Conservation (phyloP, 192 early-diverging fungal species). For the Coemansia sp. region DNA sequence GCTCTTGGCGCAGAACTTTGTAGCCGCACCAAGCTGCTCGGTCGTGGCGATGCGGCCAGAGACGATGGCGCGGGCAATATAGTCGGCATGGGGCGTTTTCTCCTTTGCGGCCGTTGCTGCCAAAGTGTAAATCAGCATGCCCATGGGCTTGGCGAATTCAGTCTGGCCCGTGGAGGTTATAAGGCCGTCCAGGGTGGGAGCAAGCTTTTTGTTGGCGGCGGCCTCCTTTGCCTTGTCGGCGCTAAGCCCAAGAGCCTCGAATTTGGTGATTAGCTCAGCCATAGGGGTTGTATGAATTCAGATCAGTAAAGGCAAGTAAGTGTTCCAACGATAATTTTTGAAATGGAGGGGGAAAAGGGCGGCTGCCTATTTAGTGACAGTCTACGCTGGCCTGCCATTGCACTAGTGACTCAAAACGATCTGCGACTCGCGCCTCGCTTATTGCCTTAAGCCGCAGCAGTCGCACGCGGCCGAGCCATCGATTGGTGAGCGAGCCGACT, state of each 20-base stretch:
- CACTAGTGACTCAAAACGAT: not conserved
- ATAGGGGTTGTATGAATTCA: conserved; percentile 9
- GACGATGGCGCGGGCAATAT: conserved; percentile 81
- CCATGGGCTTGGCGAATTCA: conserved; percentile 71
- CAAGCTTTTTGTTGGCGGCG: conserved; percentile 94
- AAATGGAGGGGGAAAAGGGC: too few relatives aligned
- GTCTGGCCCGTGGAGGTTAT: conserved; percentile 68
- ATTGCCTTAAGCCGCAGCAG: too few relatives aligned
- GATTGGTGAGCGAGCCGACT: not conserved
- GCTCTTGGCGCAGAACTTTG: conserved; percentile 79
- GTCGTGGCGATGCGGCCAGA: conserved; percentile 67
- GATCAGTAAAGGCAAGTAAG: not conserved
- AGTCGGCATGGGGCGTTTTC: conserved; percentile 72
- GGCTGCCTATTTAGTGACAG: too few relatives aligned
- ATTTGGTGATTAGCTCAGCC: conserved; percentile 63
- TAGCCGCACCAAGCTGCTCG: conserved; percentile 93
- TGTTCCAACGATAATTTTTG: too few relatives aligned
- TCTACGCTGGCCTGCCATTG: too few relatives aligned
- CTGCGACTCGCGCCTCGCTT: too few relatives aligned
- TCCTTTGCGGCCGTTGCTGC: conserved; percentile 84
- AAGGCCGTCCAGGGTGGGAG: conserved; percentile 71
- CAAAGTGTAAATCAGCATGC: conserved; percentile 84
- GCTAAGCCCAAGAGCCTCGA: conserved; percentile 87
- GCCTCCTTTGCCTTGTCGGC: conserved; percentile 95
- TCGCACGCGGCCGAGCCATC: not conserved